A percentile compares a stretch with the other conserved stretches of the same genome.
These are phyloP conservation scores for Ottelia alismoides DNA, from an alignment of 106 monocot species.

Conservation along the genomic window DNA sequence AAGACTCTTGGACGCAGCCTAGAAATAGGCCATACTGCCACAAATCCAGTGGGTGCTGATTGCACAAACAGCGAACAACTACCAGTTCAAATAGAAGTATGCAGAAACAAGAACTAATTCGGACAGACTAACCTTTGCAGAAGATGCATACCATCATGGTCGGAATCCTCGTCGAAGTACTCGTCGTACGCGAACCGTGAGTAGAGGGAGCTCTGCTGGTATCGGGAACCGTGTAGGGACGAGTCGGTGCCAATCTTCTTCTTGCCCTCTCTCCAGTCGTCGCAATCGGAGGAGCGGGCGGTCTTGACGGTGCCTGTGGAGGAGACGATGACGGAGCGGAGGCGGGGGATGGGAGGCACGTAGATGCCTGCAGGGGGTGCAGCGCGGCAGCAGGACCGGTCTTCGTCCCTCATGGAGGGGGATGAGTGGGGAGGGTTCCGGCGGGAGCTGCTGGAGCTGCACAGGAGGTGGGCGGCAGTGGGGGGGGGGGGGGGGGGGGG, in stretches of 20 bases:
- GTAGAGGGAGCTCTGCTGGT: slow-evolving; percentile 11
- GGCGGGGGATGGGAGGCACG: slow-evolving; percentile 53
- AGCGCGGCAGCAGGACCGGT: neutral
- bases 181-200: slow-evolving; percentile 26
- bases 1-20: too few species aligned
- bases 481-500: slow-evolving; percentile 5
- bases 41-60: too few species aligned
- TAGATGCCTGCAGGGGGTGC: slow-evolving; percentile 14
- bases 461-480: neutral
- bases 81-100: too few species aligned
- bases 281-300: slow-evolving; percentile 10
- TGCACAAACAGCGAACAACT: too few species aligned
- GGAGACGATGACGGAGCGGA: slow-evolving; percentile 60
- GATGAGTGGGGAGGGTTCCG: neutral
- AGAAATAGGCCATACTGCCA: too few species aligned
- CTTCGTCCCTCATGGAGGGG: neutral
- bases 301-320: slow-evolving; percentile 33
- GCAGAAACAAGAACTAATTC: too few species aligned
- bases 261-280: slow-evolving; percentile 21
- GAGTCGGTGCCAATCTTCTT: neutral
- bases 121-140: slow-evolving; percentile 19
- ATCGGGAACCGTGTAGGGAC: neutral
- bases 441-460: neutral
- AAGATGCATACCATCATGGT: slow-evolving; percentile 16
- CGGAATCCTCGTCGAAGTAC: slow-evolving; percentile 31